Base-by-base conservation (phyloP, 176 grass and related monocot species). In the Aegilops speltoides region DNA sequence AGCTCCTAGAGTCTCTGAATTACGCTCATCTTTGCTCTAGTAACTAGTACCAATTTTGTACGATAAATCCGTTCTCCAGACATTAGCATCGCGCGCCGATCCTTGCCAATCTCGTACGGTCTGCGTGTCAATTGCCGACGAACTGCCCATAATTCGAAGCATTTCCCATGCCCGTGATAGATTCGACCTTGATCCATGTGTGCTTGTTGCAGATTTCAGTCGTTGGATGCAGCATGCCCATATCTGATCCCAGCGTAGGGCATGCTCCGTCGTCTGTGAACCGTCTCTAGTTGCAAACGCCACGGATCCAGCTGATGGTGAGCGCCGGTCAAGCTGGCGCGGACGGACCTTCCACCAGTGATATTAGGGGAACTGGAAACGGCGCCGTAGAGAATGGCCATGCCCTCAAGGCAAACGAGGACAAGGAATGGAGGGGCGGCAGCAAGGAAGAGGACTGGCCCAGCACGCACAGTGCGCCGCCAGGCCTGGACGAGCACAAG, bases 221-320 rank as follows among this genome's bases (percentile, higher is more conserved):
- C 52, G 82, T 20, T 79, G 73, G 78, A 82, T 84, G 29, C 79
- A 80, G 73, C 77, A 64, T 81, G 78, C 79, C 64, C 73, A 26
- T 93, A 54, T 72, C 36, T 88, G 68, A 96, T 14, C 50, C 84
- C 11, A 57, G 46, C 76, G 5, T 68, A 76, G 82, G 76, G 89
- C 89, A 88, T 56, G 88, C 78, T 11, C 66, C 64, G 48, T 28
- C 73, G 32, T 79, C 11, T 75, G 22, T 83, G 41, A 41, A 67
- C 67, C 66, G 38, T 60, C 61, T 64, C 64, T 83, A 80, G 68
- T 66, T 69, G 10, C 87, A 74, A 70, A 62, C 14, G 45, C 68
- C 50, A 83, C 64, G 57, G 92, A 84, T 96, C 91, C 57, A 46
- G 83, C 32, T 88, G 85, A 98, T 92, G 96, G 91, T 71, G 86